Base-by-base conservation (phyloP, 2,329 filamentous ascomycete species). In the Xylariaceae sp. region DNA sequence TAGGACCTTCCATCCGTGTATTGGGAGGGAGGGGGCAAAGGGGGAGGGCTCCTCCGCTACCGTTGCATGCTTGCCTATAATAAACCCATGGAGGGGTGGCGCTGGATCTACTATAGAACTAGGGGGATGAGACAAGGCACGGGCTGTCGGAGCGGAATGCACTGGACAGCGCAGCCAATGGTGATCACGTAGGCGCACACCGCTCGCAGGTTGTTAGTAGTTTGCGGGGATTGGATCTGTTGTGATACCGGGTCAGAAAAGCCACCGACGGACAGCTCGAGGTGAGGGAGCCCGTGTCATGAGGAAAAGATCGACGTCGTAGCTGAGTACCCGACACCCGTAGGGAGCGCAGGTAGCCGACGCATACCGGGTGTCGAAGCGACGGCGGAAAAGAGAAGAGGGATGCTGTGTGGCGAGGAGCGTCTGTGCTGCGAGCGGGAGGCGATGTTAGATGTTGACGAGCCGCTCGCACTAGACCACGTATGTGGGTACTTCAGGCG, bases 1-100 rank as follows among this genome's bases (percentile, higher is more conserved):
- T 53, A 29, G 47, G 47, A 41, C 18, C 39, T 41, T 40, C 37
- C 4, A 53, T 54, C 56, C 56, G 51, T 56, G 50, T 51, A 53
- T 51, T 44, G 40, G 16, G 34, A 39, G 15, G 18, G 32, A 50
- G 16, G 37, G n/a, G 40, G 26, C 15, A 18, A 19, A 37, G 22
- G 36, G 32, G 41, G 10, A 43, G 21, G 32, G 37, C 26, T 21
- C 45, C 10, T 52, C 10, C 13, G 16, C 48, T 54, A 54, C 43
- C 29, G 36, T 47, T 29, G 42, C 54, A 58, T 58, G 53, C 41
- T 58, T 40, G 46, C 41, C 41, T 12, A 19, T 18, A 47, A 19
- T 18, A 47, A 22, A 29, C 42, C 42, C 39, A 29, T 41, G 30
- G 32, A 36, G 42, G 39, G 32, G 34, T 40, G 26, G 13, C 26